phyloP scores from a whole-genome alignment of 2,329 filamentous ascomycete species.

The Aspergillus ustus region DNA sequence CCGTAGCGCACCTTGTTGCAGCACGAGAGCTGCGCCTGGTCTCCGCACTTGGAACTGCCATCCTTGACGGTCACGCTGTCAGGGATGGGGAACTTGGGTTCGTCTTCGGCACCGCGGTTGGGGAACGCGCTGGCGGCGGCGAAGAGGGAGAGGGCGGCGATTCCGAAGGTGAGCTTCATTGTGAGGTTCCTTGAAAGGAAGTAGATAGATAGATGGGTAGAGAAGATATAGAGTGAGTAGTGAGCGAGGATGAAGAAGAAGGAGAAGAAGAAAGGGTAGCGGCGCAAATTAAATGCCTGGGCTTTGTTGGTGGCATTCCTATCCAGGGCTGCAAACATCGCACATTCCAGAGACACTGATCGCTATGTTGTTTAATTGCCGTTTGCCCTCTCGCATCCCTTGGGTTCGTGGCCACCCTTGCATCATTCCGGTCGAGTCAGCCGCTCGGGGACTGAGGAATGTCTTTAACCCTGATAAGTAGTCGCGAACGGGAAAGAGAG shows the following conservation, averaged over 20 bases:
- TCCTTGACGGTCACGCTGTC: conserved; percentile 36
- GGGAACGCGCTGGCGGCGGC: conserved; percentile 33
- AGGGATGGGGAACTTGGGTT: conserved; percentile 27
- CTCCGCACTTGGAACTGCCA: conserved; percentile 39
- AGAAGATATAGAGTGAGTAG: not conserved
- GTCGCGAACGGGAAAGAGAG: not conserved
- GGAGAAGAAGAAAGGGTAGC: not conserved
- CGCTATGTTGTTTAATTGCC: not conserved
- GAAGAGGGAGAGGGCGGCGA: conserved; percentile 34
- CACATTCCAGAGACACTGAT: not conserved
- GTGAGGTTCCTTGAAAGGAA: conserved; percentile 17
- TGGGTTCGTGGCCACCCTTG: not conserved
- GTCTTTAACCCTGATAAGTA: not conserved
- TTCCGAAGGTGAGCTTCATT: conserved; percentile 38
- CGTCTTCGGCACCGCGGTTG: conserved; percentile 29
- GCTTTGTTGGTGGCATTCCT: not conserved
- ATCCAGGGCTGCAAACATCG: not conserved
- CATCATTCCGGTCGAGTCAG: not conserved
- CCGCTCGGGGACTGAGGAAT: not conserved
- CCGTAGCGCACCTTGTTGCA: conserved; percentile 43
- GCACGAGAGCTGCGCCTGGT: conserved; percentile 42
- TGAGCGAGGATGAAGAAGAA: not conserved
- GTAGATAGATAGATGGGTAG: not conserved
- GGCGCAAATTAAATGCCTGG: not conserved
- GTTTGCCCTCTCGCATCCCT: not conserved